phyloP scores from a whole-genome alignment of 441 rosid species.

The Geranium incanum region DNA sequence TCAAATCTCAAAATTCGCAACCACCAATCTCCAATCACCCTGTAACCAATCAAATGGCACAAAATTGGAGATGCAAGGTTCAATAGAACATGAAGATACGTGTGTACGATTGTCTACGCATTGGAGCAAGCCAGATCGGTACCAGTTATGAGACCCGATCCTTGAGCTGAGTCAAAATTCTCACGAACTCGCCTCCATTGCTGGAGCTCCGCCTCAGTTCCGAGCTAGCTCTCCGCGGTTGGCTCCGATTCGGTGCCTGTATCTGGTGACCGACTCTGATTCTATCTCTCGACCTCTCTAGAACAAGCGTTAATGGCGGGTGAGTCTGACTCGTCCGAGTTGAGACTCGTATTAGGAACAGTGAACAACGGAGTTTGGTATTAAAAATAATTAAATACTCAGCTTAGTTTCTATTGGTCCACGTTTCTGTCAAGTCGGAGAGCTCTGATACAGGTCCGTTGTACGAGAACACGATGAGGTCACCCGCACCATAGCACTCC shows the following conservation, averaged over 20 bases:
- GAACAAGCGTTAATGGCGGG: conserved; percentile 5
- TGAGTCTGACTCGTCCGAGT: conserved; percentile 9
- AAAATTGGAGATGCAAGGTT: background rate
- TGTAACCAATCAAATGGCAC: background rate
- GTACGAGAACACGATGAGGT: background rate
- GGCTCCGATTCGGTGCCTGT: background rate
- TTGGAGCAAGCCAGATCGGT: background rate
- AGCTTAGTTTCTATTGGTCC: background rate
- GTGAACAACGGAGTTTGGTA: background rate
- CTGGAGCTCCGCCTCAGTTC: background rate
- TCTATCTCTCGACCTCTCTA: background rate
- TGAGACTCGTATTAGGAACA: background rate
- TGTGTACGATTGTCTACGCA: conserved; percentile 3
- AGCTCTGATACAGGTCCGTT: no score
- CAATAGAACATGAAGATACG: background rate
- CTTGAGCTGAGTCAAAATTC: conserved; percentile 3
- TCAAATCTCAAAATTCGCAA: background rate
- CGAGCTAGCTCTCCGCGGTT: background rate
- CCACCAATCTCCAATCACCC: background rate
- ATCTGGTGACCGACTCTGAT: background rate
- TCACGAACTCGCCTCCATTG: background rate
- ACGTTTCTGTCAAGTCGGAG: background rate
- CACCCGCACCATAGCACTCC: background rate
- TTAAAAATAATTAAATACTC: background rate
- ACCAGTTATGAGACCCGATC: conserved; percentile 1